Evolutionary conservation across 257 asterid genomes (phyloP), one percentile per base, ranked within the genome.

Genomic region (Ophiorrhiza pumila): DNA sequence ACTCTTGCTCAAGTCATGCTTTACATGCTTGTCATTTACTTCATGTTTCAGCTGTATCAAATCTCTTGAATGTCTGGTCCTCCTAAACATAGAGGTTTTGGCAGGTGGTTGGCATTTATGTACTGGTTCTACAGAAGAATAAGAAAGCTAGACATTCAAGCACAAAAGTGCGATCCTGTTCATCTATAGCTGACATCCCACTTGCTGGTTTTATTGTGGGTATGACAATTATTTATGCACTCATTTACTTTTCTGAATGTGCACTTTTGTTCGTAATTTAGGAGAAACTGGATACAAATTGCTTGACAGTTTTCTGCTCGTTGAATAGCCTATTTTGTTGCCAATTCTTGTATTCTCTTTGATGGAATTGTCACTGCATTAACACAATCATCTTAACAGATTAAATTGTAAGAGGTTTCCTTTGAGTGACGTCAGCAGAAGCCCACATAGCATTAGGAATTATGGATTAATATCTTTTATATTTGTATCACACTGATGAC

Each of bases 171-270:
- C 78, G 47, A 57, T 63, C 88, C 73, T 72, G 53, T 53, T 81
- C 43, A 57, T 78, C 73, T 34, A 56, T 69, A 37, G 59, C 84
- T 72, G 80, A 82, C 42, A 83, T 92, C 76, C 85, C 96, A 65
- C 78, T 89, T 53, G 95, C 95, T 76, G 92, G 97, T 73, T 89
- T 93, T 79, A 69, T 93, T 68, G 68, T 93, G 74, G 98, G 98
- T 93, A 88, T 50, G 72, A 18, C 14, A 52, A 29, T 76, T 71
- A 73, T 78, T 79, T 62, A 62, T 42, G 13, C n/a, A 15, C n/a
- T 45, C 7, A 29, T 68, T 74, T 69, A 41, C 64, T 42, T 72
- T 50, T 27, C 42, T 53, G 32, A 34, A 39, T 34, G 18, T 31
- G 18, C 3, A 46, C 29, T 5, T 18, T 2, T 18, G 17, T 46